Evolutionary conservation across 306 rosid genomes (phyloP).

Genomic region (Ziziphus jujuba): DNA sequence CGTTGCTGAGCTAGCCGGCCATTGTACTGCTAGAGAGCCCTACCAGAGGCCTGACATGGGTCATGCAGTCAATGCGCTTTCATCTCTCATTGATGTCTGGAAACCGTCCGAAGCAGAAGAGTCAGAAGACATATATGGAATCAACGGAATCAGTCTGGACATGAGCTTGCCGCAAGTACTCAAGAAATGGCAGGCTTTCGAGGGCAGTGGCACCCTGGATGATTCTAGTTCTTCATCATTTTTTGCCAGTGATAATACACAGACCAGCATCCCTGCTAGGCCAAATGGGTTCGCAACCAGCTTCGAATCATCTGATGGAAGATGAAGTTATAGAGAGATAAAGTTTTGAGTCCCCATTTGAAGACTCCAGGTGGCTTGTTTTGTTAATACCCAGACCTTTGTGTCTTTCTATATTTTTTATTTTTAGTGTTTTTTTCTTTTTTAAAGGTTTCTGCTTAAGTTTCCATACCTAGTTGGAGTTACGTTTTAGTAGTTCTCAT

Average conservation of each 20-base stretch:
- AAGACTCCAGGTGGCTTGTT: constrained; percentile 2
- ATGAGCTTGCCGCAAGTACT: constrained; percentile 65
- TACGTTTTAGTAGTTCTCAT: constrained; percentile 13
- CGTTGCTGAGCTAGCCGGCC: constrained; percentile 76
- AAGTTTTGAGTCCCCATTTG: background rate
- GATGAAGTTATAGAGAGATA: constrained; percentile 36
- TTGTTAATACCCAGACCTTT: background rate
- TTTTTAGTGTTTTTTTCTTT: too few species aligned
- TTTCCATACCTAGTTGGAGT: constrained; percentile 4
- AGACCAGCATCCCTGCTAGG: constrained; percentile 53
- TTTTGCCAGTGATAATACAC: constrained; percentile 40
- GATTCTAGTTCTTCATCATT: constrained; percentile 28
- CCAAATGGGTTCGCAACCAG: constrained; percentile 57
- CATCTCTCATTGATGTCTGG: constrained; percentile 76
- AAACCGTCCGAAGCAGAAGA: constrained; percentile 55
- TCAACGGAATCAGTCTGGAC: constrained; percentile 36
- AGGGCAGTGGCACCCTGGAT: constrained; percentile 36
- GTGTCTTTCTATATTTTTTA: background rate
- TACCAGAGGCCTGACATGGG: constrained; percentile 87
- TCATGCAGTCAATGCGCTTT: constrained; percentile 71
- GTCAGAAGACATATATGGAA: constrained; percentile 46
- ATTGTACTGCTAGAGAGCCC: constrained; percentile 78
- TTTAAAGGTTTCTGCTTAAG: constrained; percentile 9
- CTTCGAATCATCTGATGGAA: constrained; percentile 46
- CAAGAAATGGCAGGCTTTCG: constrained; percentile 63